These are phyloP conservation scores for Penicillium herquei DNA, from an alignment of 495 filamentous ascomycete species.

Conservation along the genomic window DNA sequence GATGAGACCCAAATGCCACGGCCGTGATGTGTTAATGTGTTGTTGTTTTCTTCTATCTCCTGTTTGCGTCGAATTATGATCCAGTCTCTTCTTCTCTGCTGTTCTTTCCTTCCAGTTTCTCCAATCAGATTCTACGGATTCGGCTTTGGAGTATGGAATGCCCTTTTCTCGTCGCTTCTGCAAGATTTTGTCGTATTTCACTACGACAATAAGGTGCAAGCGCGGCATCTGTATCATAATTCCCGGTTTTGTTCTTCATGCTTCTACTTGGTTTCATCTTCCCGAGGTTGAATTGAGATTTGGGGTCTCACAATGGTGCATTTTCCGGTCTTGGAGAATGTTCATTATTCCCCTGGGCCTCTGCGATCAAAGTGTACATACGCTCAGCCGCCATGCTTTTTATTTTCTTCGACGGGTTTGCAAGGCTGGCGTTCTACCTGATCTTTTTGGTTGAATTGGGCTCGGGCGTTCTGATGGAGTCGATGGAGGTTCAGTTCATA, in stretches of 20 bases:
- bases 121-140: neutral
- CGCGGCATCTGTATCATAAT: slow-evolving; percentile 37
- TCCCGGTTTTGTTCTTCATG: slow-evolving; percentile 12
- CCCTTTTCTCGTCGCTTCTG: neutral
- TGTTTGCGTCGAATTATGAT: neutral
- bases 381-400: slow-evolving; percentile 8
- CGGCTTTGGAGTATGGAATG: neutral
- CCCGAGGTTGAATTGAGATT: slow-evolving; percentile 10
- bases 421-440: slow-evolving; percentile 22
- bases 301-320: slow-evolving; percentile 19
- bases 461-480: slow-evolving; percentile 22
- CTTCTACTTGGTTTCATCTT: slow-evolving; percentile 9
- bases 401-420: slow-evolving; percentile 6
- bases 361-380: slow-evolving; percentile 18
- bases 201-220: slow-evolving; percentile 26
- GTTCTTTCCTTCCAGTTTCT: neutral
- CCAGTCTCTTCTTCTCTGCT: slow-evolving; percentile 3
- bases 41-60: neutral
- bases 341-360: neutral
- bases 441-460: slow-evolving; percentile 17
- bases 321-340: slow-evolving; percentile 18
- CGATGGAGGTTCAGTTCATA: slow-evolving; percentile 5
- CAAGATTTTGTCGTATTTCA: slow-evolving; percentile 11
- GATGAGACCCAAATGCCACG: slow-evolving; percentile 1
- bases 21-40: neutral